phyloP scores from a whole-genome alignment of 495 filamentous ascomycete genomes.

The Penicillium tannophilum region DNA sequence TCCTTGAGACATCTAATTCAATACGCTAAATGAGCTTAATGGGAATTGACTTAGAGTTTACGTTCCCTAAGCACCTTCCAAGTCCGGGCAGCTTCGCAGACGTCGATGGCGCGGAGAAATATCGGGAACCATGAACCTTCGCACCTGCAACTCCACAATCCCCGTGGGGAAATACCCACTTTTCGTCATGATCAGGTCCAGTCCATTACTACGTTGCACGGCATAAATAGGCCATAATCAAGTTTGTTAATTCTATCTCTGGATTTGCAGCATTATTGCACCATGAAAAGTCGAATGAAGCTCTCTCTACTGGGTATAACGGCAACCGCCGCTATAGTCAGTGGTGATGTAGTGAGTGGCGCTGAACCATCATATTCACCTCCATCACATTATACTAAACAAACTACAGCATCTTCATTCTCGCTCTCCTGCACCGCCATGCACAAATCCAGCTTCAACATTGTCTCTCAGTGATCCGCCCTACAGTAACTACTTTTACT shows the following conservation, averaged over 20 bases:
- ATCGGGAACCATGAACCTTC: neutral
- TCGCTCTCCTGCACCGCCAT: constrained; percentile 10
- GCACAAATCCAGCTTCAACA: constrained; percentile 17
- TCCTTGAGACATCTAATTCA: neutral
- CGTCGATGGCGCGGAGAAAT: constrained; percentile 7
- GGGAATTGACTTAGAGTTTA: neutral
- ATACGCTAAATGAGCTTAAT: neutral
- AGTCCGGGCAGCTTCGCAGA: neutral
- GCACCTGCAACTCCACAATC: neutral
- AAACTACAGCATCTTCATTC: neutral
- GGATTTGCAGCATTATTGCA: neutral
- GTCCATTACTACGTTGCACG: neutral
- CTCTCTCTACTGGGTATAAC: neutral
- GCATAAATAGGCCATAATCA: neutral
- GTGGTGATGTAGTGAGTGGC: constrained; percentile 23
- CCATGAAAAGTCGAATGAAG: neutral
- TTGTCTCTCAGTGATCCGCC: constrained; percentile 41
- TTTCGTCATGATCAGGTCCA: neutral
- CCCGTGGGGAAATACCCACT: constrained; percentile 1
- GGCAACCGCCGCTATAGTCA: neutral
- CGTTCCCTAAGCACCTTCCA: neutral
- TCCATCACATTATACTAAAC: neutral
- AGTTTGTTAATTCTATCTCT: neutral
- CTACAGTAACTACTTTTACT: constrained; percentile 66
- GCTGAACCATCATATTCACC: neutral